Conservation (phyloP, 441 rosid species). For the Erodium moschatum region DNA sequence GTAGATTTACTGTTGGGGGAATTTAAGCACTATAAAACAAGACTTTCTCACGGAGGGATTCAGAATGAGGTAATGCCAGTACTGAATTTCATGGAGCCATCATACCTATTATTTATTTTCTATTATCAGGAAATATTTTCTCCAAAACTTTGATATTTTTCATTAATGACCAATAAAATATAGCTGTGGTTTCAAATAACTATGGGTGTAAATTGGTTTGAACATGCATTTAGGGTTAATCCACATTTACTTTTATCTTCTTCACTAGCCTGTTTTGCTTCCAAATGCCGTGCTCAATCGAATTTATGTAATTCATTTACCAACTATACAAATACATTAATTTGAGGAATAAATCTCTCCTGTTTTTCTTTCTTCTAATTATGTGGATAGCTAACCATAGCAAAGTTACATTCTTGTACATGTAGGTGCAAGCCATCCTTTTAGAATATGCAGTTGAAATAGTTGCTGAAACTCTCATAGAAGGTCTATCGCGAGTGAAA, state of each 20-base stretch:
- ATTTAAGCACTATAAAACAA: constrained; percentile 84
- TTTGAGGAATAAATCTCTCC: background rate
- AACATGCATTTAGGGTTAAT: background rate
- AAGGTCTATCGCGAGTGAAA: constrained; percentile 89
- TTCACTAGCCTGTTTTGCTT: background rate
- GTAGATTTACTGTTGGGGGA: constrained; percentile 93
- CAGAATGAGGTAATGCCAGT: constrained; percentile 58
- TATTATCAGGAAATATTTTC: too few relatives aligned
- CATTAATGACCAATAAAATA: background rate
- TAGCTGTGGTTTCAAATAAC: background rate
- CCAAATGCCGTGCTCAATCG: background rate
- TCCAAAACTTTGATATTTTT: background rate
- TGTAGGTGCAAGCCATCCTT: constrained; percentile 71
- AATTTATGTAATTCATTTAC: background rate
- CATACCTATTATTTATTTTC: too few relatives aligned
- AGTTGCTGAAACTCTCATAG: constrained; percentile 82
- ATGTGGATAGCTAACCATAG: constrained; percentile 4
- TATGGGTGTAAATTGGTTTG: background rate
- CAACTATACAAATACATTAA: background rate
- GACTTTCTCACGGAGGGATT: constrained; percentile 91
- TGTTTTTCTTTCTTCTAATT: background rate
- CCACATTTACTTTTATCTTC: background rate
- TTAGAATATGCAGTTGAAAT: constrained; percentile 78
- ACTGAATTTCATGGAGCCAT: background rate
- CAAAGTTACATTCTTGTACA: constrained; percentile 13